A percentile compares a stretch with the other conserved stretches of the same genome.
Conservation (phyloP, 1,139 yeast genomes). For the Saccharomycopsis hybrid region DNA sequence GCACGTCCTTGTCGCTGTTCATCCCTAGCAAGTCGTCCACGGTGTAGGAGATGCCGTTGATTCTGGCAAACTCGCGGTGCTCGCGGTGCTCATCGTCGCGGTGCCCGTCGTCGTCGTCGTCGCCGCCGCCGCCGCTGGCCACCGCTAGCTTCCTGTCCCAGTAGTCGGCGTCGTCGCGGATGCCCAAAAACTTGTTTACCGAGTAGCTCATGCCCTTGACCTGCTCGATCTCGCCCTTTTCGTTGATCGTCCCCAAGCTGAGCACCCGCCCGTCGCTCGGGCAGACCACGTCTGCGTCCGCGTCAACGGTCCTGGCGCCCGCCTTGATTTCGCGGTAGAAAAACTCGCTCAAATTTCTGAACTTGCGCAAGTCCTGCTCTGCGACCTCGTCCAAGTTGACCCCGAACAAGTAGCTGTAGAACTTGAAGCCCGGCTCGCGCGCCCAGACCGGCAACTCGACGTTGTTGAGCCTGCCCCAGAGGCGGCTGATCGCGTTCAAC, state of each 20-base stretch:
- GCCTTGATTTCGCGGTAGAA: slow-evolving; percentile 80
- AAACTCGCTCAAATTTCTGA: slow-evolving; percentile 80
- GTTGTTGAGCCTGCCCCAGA: slow-evolving; percentile 91
- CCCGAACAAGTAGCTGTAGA: slow-evolving; percentile 78
- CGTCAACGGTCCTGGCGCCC: slow-evolving; percentile 71
- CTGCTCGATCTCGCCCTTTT: slow-evolving; percentile 85
- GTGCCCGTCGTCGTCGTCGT: slow-evolving; percentile 24
- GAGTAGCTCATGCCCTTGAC: slow-evolving; percentile 96
- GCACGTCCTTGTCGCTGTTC: slow-evolving; percentile 31
- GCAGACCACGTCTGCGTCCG: slow-evolving; percentile 55
- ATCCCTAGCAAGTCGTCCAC: slow-evolving; percentile 64
- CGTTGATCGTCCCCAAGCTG: slow-evolving; percentile 73
- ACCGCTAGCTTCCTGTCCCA: slow-evolving; percentile 55
- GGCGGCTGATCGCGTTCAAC: slow-evolving; percentile 78
- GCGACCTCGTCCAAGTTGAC: slow-evolving; percentile 86
- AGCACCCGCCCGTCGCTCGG: slow-evolving; percentile 94
- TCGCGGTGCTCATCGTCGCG: too few relatives aligned
- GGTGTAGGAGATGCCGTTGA: slow-evolving; percentile 70
- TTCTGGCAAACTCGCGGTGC: slow-evolving; percentile 70
- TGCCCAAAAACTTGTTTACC: slow-evolving; percentile 79
- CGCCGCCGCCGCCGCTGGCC: slow-evolving; percentile 45
- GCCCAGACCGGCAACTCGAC: slow-evolving; percentile 83
- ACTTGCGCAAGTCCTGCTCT: slow-evolving; percentile 70
- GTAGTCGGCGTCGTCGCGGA: slow-evolving; percentile 31
- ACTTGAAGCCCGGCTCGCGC: slow-evolving; percentile 72